A percentile compares a stretch with the other conserved stretches of the same genome.
These are phyloP conservation scores for Cruciata laevipes DNA, from an alignment of 257 asterid species.

Conservation along the genomic window DNA sequence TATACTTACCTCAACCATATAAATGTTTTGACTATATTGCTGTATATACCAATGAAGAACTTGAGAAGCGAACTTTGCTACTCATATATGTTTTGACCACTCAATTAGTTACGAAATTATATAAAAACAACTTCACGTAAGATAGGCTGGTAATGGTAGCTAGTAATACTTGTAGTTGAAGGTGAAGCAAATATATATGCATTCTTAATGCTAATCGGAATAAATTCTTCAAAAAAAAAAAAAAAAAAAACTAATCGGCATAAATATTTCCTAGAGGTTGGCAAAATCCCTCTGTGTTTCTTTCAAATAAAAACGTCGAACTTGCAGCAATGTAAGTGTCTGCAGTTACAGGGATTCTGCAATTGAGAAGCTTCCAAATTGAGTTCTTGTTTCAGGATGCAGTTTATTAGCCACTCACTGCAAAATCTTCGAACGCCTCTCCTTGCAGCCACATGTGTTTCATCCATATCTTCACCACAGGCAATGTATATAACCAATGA, in stretches of 20 bases:
- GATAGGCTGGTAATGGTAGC: too few species aligned
- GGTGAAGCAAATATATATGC: too few species aligned
- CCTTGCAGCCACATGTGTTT: constrained; percentile 57
- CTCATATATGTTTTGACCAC: too few species aligned
- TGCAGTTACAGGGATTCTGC: constrained; percentile 57
- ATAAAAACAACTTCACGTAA: too few species aligned
- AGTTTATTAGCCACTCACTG: constrained; percentile 80
- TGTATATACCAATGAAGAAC: not conserved
- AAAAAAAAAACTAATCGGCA: not conserved
- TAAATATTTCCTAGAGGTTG: not conserved
- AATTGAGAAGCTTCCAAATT: constrained; percentile 75
- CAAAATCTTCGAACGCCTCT: constrained; percentile 62
- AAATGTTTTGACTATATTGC: not conserved
- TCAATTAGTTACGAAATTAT: too few species aligned
- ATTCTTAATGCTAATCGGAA: too few species aligned
- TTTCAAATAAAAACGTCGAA: not conserved
- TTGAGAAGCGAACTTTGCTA: not conserved
- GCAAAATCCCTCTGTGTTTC: not conserved
- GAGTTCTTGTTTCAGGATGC: constrained; percentile 81
- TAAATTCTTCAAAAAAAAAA: too few species aligned
- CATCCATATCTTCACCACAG: constrained; percentile 78
- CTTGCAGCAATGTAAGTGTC: not conserved
- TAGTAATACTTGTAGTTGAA: too few species aligned
- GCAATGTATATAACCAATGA: constrained; percentile 59
- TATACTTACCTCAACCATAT: not conserved